These are phyloP conservation scores for Fusarium mexicanum DNA, from an alignment of 2,329 filamentous ascomycete species.

Conservation along the genomic window DNA sequence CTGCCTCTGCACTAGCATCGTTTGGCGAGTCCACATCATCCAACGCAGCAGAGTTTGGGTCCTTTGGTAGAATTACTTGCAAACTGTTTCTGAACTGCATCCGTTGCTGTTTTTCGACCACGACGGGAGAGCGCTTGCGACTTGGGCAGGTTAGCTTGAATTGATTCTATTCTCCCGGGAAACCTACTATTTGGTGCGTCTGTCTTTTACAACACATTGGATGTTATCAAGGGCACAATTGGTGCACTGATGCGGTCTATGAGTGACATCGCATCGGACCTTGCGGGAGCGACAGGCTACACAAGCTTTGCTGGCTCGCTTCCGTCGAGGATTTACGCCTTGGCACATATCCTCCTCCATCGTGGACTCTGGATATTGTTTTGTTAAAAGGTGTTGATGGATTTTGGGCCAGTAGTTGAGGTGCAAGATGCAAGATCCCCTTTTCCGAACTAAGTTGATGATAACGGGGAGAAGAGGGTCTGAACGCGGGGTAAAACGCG, in stretches of 20 bases:
- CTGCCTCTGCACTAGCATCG: not conserved
- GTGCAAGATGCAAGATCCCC: not conserved
- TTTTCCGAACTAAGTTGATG: not conserved
- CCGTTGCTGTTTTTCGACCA: not conserved
- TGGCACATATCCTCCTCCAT: not conserved
- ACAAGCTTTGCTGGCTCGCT: constrained; percentile 21
- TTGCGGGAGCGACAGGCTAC: constrained; percentile 18
- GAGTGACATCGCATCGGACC: constrained; percentile 23
- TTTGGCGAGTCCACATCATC: not conserved
- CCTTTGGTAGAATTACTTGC: not conserved
- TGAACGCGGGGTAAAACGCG: not conserved
- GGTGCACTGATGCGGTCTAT: constrained; percentile 15
- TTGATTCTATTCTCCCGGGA: fast-evolving
- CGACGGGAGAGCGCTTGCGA: not conserved
- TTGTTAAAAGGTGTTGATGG: not conserved
- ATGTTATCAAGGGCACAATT: constrained; percentile 23
- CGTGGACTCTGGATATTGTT: fast-evolving
- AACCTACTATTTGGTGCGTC: constrained; percentile 20
- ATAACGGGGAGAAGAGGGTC: not conserved
- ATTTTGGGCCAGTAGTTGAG: not conserved
- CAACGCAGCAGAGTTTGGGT: not conserved
- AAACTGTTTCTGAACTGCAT: not conserved
- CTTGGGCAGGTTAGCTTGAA: not conserved
- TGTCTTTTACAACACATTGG: constrained; percentile 15
- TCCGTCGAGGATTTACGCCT: not conserved